Evolutionary conservation across 306 rosid species (phyloP).

Genomic region (Potentilla sterilis): DNA sequence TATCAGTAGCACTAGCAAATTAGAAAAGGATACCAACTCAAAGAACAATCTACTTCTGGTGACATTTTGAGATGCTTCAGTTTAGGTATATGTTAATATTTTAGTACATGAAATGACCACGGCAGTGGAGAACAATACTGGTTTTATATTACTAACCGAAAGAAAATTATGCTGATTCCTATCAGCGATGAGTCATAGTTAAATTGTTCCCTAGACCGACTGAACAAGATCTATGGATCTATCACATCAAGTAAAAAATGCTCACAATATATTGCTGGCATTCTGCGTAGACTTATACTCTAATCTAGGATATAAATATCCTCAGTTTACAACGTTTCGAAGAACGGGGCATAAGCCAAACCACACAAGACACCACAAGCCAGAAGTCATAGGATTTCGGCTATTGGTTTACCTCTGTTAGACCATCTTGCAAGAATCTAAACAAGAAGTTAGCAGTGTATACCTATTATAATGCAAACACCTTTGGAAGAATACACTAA

Average conservation of each 20-base stretch:
- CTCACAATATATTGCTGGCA: background rate
- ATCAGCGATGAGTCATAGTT: background rate
- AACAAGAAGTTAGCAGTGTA: background rate
- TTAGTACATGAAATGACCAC: background rate
- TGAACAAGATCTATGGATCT: too few species aligned
- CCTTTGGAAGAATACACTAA: background rate
- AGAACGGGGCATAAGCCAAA: background rate
- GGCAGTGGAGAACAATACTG: background rate
- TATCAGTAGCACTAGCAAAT: background rate
- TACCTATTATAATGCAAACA: background rate
- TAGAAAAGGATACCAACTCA: background rate
- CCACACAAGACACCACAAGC: background rate
- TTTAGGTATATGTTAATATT: background rate
- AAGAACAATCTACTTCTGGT: background rate
- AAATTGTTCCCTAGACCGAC: background rate
- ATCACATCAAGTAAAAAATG: too few species aligned
- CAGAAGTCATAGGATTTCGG: background rate
- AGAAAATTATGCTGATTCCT: background rate
- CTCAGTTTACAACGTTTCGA: background rate
- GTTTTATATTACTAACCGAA: background rate
- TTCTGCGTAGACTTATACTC: background rate
- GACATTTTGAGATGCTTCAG: conserved; percentile 1
- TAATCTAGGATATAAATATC: too few species aligned
- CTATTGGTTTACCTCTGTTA: background rate
- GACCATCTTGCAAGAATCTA: background rate